A percentile compares a stretch with the other conserved stretches of the same genome.
Conservation (phyloP, 441 rosid species). For the Iberis amara region DNA sequence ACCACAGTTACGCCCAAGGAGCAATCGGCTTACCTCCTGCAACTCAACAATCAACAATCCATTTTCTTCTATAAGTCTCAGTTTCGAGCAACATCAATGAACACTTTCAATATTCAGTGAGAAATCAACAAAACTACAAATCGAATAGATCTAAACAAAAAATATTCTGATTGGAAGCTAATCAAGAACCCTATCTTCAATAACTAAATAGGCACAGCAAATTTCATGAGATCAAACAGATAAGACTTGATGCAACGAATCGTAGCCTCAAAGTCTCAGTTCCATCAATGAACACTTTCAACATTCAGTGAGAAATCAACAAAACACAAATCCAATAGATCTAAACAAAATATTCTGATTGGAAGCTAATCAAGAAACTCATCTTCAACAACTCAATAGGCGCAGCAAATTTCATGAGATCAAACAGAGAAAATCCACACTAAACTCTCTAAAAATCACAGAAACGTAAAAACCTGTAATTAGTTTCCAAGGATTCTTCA, state of each 20-base stretch:
- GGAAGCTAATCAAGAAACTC: too few species aligned
- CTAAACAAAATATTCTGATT: too few species aligned
- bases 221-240: slow-evolving; percentile 16
- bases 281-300: too few species aligned
- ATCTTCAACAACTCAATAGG: neutral
- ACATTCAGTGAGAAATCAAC: too few species aligned
- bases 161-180: too few species aligned
- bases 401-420: neutral
- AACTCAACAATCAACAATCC: slow-evolving; percentile 12
- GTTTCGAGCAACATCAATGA: too few species aligned
- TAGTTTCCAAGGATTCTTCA: slow-evolving; percentile 19
- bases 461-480: slow-evolving; percentile 6
- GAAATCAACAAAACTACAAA: too few species aligned
- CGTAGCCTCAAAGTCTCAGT: slow-evolving; percentile 77
- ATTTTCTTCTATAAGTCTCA: neutral
- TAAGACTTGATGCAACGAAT: slow-evolving; percentile 69
- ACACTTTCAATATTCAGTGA: too few species aligned
- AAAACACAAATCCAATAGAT: too few species aligned
- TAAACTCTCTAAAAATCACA: neutral
- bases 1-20: slow-evolving; percentile 75
- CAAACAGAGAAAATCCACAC: neutral
- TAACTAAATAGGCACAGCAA: neutral
- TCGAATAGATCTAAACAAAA: too few species aligned
- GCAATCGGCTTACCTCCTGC: slow-evolving; percentile 82
- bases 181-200: too few species aligned